These are phyloP conservation scores for Boletus bicolor DNA, from an alignment of 768 basidiomycete genomes.

Conservation along the genomic window DNA sequence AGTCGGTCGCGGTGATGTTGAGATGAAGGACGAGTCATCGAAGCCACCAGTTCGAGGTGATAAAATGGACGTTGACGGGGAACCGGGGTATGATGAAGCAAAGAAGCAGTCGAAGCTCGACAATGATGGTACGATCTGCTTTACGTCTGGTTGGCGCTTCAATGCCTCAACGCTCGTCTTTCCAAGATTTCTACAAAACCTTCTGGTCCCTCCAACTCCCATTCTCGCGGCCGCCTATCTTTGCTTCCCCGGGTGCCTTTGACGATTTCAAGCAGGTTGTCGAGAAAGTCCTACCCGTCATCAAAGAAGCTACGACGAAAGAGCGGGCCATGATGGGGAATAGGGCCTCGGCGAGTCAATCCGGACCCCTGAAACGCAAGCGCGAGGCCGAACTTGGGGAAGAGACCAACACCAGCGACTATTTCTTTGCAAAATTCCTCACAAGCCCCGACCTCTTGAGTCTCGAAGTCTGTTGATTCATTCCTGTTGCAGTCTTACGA, in stretches of 20 bases:
- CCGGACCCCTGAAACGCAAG: constrained; percentile 55
- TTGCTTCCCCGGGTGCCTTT: constrained; percentile 55
- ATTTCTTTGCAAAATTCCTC: constrained; percentile 92
- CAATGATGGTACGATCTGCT: constrained; percentile 54
- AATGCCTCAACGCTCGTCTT: constrained; percentile 3
- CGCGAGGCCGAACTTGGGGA: constrained; percentile 60
- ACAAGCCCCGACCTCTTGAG: constrained; percentile 85
- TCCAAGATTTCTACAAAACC: constrained; percentile 72
- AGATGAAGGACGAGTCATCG: constrained; percentile 28
- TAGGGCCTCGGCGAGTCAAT: constrained; percentile 41
- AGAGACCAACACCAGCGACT: constrained; percentile 53
- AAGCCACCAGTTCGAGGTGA: constrained; percentile 38
- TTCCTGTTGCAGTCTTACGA: neutral
- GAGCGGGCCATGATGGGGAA: constrained; percentile 88
- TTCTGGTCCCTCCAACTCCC: constrained; percentile 89
- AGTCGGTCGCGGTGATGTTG: constrained; percentile 33
- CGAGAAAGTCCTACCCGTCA: constrained; percentile 68
- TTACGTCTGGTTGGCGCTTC: neutral
- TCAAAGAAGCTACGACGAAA: constrained; percentile 83
- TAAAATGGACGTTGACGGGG: constrained; percentile 63
- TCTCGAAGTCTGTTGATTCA: constrained; percentile 61
- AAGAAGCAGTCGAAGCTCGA: constrained; percentile 44
- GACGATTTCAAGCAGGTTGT: constrained; percentile 67
- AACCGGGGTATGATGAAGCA: constrained; percentile 22
- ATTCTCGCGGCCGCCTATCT: constrained; percentile 77